phyloP scores from a whole-genome alignment of 2,329 filamentous ascomycete genomes.

The Ceratocystis colombiana region DNA sequence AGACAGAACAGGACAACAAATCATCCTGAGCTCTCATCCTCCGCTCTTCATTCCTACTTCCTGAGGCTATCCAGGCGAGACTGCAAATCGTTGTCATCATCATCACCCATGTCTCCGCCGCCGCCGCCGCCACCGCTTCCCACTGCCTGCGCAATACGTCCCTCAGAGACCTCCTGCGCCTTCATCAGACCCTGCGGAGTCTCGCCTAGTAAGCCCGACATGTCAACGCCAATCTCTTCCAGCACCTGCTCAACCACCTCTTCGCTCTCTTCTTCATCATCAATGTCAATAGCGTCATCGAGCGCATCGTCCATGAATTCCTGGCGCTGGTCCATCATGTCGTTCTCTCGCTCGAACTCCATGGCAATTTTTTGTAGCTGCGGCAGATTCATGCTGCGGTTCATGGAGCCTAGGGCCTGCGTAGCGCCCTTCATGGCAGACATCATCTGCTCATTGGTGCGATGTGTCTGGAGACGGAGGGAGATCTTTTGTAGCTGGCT shows the following conservation, averaged over 20 bases:
- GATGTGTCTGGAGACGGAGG: constrained; percentile 89
- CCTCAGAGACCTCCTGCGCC: constrained; percentile 58
- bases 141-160: constrained; percentile 75
- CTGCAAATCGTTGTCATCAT: constrained; percentile 92
- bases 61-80: constrained; percentile 82
- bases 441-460: constrained; percentile 99
- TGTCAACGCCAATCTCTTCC: constrained; percentile 91
- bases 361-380: constrained; percentile 92
- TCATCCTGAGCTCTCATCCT: not conserved
- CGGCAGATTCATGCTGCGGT: constrained; percentile 92
- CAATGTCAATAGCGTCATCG: constrained; percentile 86
- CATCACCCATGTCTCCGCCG: constrained; percentile 35
- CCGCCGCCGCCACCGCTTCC: constrained; percentile 42
- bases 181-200: constrained; percentile 63
- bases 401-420: constrained; percentile 88
- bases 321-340: constrained; percentile 97
- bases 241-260: constrained; percentile 94
- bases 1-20: not conserved
- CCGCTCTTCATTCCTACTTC: constrained; percentile 34
- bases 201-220: constrained; percentile 69
- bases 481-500: constrained; percentile 96
- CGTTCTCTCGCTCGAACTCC: constrained; percentile 98
- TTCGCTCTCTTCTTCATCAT: constrained; percentile 87
- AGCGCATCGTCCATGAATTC: constrained; percentile 99
- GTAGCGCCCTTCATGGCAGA: constrained; percentile 98